Percentiles rank a stretch among this genome's conserved stretches.
These are phyloP conservation scores for Scheffersomyces ergatensis DNA, from an alignment of 805 yeast species.

Conservation along the genomic window DNA sequence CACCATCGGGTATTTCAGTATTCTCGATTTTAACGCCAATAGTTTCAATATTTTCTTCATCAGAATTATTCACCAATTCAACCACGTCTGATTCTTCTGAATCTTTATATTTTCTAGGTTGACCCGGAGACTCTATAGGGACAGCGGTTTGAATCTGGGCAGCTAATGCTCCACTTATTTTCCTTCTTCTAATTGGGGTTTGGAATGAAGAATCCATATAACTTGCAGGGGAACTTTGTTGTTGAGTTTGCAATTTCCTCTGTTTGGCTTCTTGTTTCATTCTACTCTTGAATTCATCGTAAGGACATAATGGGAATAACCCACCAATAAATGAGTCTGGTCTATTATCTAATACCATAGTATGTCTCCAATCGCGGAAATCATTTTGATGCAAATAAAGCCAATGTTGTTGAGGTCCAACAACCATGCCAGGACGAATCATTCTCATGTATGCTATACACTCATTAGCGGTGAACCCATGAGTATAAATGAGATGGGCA, in stretches of 20 bases:
- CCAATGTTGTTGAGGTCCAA: conserved; percentile 99
- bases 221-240: conserved; percentile 26
- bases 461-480: conserved; percentile 95
- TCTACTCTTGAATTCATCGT: conserved; percentile 60
- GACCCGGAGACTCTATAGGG: conserved; percentile 94
- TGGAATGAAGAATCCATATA: conserved; percentile 51
- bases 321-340: conserved; percentile 71
- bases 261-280: conserved; percentile 43
- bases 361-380: conserved; percentile 93
- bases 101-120: conserved; percentile 73
- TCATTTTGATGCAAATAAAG: conserved; percentile 92
- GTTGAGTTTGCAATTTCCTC: conserved; percentile 30
- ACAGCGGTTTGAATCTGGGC: conserved; percentile 73
- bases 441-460: conserved; percentile 96
- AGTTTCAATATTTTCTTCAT: conserved; percentile 31
- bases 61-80: conserved; percentile 43
- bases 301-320: conserved; percentile 56
- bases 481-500: conserved; percentile 92
- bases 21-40: conserved; percentile 17
- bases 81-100: conserved; percentile 21
- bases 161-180: conserved; percentile 66
- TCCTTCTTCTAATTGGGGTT: conserved; percentile 70
- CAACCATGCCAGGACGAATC: conserved; percentile 99
- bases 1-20: conserved; percentile 11
- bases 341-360: conserved; percentile 73